These are phyloP conservation scores for Hondaea fermentalgiana DNA, from an alignment of 108 stramenopile species.

Conservation along the genomic window DNA sequence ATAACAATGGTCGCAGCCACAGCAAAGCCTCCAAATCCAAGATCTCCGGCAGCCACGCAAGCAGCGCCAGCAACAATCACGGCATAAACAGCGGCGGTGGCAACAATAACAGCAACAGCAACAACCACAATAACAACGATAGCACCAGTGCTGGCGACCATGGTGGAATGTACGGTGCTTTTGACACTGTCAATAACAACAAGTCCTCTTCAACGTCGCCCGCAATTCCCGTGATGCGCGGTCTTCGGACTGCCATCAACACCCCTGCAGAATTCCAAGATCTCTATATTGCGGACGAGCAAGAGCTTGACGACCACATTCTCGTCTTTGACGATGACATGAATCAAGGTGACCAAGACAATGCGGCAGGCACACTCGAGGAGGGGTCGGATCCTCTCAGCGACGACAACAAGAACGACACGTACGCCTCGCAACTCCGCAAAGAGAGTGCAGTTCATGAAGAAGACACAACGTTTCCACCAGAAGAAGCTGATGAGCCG, in stretches of 20 bases:
- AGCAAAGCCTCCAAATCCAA: background rate
- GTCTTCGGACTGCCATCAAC: background rate
- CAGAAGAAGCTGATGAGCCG: background rate
- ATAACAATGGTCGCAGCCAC: background rate
- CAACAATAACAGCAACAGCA: background rate
- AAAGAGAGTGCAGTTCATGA: no score
- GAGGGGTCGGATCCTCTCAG: no score
- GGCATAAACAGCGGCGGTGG: no score
- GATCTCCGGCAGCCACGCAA: no score
- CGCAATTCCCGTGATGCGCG: background rate
- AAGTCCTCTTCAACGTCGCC: background rate
- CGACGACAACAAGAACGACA: background rate
- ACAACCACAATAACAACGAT: background rate
- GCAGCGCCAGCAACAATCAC: no score
- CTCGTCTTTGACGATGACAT: background rate
- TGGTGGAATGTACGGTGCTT: no score
- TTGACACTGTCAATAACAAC: background rate
- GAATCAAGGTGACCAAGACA: background rate
- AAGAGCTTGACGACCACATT: background rate
- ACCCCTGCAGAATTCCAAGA: conserved; percentile 3
- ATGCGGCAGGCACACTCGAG: no score
- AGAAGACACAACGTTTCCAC: background rate
- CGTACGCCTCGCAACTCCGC: no score
- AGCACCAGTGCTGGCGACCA: no score
- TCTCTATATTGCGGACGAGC: background rate